Conservation (phyloP, 441 rosid genomes). For the Corymbia citriodora region DNA sequence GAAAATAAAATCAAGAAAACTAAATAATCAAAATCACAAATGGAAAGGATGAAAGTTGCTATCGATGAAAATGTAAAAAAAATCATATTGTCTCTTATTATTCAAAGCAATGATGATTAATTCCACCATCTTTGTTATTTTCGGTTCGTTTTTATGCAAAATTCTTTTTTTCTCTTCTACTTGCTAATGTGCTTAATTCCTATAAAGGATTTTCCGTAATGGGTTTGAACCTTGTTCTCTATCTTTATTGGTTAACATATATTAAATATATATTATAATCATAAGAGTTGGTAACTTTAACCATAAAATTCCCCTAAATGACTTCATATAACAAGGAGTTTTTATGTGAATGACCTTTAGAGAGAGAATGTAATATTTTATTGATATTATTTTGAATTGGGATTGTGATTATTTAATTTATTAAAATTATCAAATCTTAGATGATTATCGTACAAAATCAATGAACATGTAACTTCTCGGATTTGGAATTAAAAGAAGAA, state of each 20-base stretch:
- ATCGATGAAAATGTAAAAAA: background rate
- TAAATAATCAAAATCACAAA: background rate
- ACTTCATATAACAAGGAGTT: background rate
- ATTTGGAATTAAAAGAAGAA: background rate
- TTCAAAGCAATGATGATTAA: background rate
- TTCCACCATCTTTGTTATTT: background rate
- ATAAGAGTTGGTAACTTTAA: background rate
- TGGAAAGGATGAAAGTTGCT: background rate
- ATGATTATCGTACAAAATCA: background rate
- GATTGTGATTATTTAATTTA: background rate
- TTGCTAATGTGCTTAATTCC: background rate
- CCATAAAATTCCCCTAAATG: background rate
- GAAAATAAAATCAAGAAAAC: background rate
- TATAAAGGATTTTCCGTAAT: background rate
- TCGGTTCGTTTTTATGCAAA: background rate
- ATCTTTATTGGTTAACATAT: background rate
- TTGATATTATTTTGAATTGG: background rate
- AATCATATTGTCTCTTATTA: background rate
- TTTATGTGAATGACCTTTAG: background rate
- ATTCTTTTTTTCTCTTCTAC: background rate
- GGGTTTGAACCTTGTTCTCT: background rate
- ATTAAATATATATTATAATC: background rate
- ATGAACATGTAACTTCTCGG: background rate
- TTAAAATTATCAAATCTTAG: background rate
- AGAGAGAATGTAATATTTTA: background rate